phyloP scores from a whole-genome alignment of 1,139 yeast species.

The Candida tetrigidarum region DNA sequence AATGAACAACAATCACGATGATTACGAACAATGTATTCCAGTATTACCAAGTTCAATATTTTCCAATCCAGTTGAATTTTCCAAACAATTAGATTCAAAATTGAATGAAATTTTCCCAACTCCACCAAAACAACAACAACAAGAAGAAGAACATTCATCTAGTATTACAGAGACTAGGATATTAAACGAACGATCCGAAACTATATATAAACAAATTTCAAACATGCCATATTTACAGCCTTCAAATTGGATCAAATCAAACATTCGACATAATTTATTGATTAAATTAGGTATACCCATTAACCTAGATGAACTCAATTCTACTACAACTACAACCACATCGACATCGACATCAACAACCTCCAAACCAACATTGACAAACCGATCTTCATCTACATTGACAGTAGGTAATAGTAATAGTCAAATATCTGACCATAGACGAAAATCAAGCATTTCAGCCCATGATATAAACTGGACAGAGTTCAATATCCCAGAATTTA shows the following conservation, averaged over 20 bases:
- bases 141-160: too few species aligned
- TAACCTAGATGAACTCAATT: slow-evolving; percentile 52
- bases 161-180: slow-evolving; percentile 14
- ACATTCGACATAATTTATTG: slow-evolving; percentile 58
- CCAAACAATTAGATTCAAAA: slow-evolving; percentile 11
- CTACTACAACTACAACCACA: not conserved
- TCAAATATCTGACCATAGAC: not conserved
- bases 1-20: not conserved
- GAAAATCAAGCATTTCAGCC: slow-evolving; percentile 30
- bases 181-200: slow-evolving; percentile 30
- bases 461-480: slow-evolving; percentile 38
- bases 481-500: slow-evolving; percentile 31
- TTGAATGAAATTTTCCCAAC: slow-evolving; percentile 25
- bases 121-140: not conserved
- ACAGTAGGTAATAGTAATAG: not conserved
- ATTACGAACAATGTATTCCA: slow-evolving; percentile 1
- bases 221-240: slow-evolving; percentile 49
- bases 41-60: slow-evolving; percentile 4
- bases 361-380: not conserved
- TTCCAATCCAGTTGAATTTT: not conserved
- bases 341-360: slow-evolving; percentile 5
- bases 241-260: slow-evolving; percentile 61
- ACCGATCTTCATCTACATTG: not conserved
- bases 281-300: slow-evolving; percentile 63
- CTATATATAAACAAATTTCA: slow-evolving; percentile 39